Base-by-base conservation (phyloP, 495 filamentous ascomycete genomes). In the Hypoxylon perforatum region DNA sequence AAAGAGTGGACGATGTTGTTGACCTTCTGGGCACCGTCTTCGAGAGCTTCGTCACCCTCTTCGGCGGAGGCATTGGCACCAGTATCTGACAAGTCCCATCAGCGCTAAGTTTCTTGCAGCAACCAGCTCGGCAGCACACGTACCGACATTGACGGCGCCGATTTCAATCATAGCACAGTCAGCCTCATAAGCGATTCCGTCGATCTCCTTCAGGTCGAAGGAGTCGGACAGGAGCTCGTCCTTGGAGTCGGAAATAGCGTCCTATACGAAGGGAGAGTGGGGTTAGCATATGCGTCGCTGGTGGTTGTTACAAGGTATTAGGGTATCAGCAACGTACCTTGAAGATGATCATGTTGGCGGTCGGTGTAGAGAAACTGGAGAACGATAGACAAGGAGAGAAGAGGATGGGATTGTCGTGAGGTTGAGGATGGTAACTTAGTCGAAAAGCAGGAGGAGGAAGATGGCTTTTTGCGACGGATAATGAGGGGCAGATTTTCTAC, bases 41-140 rank as follows among this genome's bases (percentile, higher is more conserved):
- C 93, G 36, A 84, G 11, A 41, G 75, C 85, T 64, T 94, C 94
- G 19, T 89, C 92, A 54, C 76, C 88, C 71, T 89, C 95, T 83
- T 98, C 95, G 64, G 95, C 93, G 61, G 95, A 98, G 61, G 95
- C 91, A 82, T 98, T 99, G 82, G 93, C 96, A 78, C 95, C 95
- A 75, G 88, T 97, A 73, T 98, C 93, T 88, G 61, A 18, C 22
- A 25, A 45, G 9, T 51, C 28, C 17, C 36, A 21, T 65, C 39
- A 55, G 22, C 48, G 41, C 2, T 55, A n/a, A 14, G 11, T 7
- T 46, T 36, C 12, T 15, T 47, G 51, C n/a, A 17, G 22, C 50
- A 58, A 54, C 73, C 41, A 41, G 23, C 7, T 7, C 25, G 25
- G 7, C 19, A 35, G 9, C 17, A 28, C 22, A 85, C 89, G 67